phyloP scores from a whole-genome alignment of 768 basidiomycete genomes.

The Trametes villosa region DNA sequence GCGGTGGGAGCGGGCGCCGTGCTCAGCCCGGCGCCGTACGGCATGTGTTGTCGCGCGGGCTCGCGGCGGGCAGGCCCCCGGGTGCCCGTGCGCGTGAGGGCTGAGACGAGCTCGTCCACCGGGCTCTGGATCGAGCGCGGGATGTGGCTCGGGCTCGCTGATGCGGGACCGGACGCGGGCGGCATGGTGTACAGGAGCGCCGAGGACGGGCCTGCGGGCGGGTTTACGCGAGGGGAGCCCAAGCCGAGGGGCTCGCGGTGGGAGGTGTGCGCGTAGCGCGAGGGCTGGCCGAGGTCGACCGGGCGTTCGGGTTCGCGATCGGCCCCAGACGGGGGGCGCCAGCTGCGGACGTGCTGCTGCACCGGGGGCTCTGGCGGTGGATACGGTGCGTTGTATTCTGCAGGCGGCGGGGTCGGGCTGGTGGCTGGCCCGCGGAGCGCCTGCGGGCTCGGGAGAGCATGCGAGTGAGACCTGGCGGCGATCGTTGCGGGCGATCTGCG shows the following conservation, averaged over 20 bases:
- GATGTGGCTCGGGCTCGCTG: neutral
- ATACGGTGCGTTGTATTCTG: neutral
- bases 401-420: neutral
- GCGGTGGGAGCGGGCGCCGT: neutral
- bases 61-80: neutral
- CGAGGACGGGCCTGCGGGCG: conserved; percentile 1
- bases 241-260: neutral
- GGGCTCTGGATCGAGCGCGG: conserved; percentile 14
- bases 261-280: neutral
- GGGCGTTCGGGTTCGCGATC: neutral
- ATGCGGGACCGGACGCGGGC: neutral
- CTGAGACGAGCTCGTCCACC: conserved; percentile 19
- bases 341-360: neutral
- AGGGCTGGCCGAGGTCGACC: neutral
- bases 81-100: conserved; percentile 4
- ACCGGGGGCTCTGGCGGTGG: neutral
- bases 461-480: neutral
- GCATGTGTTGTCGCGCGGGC: neutral
- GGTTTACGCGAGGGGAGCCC: neutral
- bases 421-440: neutral
- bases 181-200: neutral
- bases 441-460: neutral
- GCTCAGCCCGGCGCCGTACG: neutral
- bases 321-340: neutral
- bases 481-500: conserved; percentile 15